Conservation (phyloP, 768 basidiomycete species). For the Rhizopogon rudus region DNA sequence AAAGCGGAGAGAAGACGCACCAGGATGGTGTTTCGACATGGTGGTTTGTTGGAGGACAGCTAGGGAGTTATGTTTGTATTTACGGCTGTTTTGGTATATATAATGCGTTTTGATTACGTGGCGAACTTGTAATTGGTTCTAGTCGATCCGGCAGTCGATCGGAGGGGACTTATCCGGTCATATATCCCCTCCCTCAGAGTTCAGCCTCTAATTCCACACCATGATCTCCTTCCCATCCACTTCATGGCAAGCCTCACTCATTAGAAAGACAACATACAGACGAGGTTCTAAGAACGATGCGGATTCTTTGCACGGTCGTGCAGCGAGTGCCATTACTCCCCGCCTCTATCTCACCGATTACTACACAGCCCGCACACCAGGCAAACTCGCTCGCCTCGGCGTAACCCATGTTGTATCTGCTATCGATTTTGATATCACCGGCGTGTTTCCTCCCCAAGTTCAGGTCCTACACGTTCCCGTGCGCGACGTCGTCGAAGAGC, state of each 20-base stretch:
- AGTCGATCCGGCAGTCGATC: slow-evolving; percentile 1
- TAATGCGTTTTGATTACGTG: no score
- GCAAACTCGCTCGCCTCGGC: slow-evolving; percentile 47
- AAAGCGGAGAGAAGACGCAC: slow-evolving; percentile 28
- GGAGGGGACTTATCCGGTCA: neutral
- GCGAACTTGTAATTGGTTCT: no score
- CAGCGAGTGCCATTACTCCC: slow-evolving; percentile 32
- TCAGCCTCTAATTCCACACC: neutral
- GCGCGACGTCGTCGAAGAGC: slow-evolving; percentile 32
- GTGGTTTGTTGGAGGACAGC: neutral
- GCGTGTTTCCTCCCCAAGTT: slow-evolving; percentile 27
- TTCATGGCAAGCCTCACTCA: slow-evolving; percentile 24
- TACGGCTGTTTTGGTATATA: neutral
- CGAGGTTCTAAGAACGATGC: slow-evolving; percentile 4
- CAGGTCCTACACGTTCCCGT: slow-evolving; percentile 48
- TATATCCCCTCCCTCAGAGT: neutral
- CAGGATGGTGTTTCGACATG: slow-evolving; percentile 93
- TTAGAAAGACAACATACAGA: slow-evolving; percentile 13
- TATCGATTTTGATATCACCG: slow-evolving; percentile 38
- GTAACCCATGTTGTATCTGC: slow-evolving; percentile 74
- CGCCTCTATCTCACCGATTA: slow-evolving; percentile 63
- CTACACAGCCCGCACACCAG: slow-evolving; percentile 45
- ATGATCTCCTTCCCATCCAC: slow-evolving; percentile 29
- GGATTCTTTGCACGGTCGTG: slow-evolving; percentile 14
- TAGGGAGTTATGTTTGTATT: neutral